Evolutionary conservation across 495 filamentous ascomycete species (phyloP).

Genomic region (Penicillium flavigenum): DNA sequence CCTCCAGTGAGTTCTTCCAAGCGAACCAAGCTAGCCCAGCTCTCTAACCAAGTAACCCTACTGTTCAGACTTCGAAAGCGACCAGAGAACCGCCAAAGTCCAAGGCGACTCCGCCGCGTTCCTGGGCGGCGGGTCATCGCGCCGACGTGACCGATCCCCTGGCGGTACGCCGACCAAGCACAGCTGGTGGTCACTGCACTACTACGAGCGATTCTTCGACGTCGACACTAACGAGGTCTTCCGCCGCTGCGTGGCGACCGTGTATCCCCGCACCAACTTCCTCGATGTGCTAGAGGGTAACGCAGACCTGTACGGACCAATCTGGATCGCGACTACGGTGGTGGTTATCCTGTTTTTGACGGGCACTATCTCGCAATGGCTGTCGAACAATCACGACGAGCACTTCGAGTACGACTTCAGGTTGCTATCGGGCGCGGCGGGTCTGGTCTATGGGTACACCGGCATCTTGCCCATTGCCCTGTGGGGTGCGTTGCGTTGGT

Average conservation of each 20-base stretch:
- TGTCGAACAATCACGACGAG: conserved; percentile 58
- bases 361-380: conserved; percentile 89
- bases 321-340: conserved; percentile 98
- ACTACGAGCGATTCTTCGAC: conserved; percentile 98
- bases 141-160: conserved; percentile 44
- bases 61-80: conserved; percentile 51
- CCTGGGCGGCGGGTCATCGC: conserved; percentile 54
- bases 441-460: conserved; percentile 92
- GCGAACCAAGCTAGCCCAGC: neutral
- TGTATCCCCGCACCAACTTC: conserved; percentile 90
- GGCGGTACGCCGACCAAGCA: conserved; percentile 65
- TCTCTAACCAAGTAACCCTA: conserved; percentile 6
- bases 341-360: conserved; percentile 93
- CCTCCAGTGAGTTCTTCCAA: conserved; percentile 62
- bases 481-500: conserved; percentile 91
- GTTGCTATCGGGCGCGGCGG: conserved; percentile 77
- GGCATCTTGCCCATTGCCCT: conserved; percentile 76
- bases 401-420: conserved; percentile 86
- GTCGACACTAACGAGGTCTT: conserved; percentile 90
- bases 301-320: conserved; percentile 90
- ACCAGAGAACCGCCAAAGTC: conserved; percentile 57
- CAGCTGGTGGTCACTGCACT: conserved; percentile 86
- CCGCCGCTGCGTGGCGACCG: conserved; percentile 73
- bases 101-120: conserved; percentile 59
- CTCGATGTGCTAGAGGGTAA: conserved; percentile 97